Base-by-base conservation (phyloP, 164 flowering plant species). In the Nelumbo lutea region DNA sequence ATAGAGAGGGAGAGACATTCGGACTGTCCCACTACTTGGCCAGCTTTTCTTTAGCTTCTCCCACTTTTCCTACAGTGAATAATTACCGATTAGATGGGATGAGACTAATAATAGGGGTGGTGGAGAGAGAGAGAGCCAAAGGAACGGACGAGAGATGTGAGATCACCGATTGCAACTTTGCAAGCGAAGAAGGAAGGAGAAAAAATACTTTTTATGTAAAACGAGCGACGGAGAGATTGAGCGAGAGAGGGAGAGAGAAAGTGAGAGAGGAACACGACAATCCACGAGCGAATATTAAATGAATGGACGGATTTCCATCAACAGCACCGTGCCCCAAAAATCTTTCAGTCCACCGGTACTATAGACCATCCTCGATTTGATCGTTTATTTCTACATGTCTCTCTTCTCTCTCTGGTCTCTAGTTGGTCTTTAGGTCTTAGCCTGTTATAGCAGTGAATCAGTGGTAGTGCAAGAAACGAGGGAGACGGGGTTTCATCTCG, bases 391-490 rank as follows among this genome's bases (percentile, higher is more conserved):
- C 80, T 75, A 80, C 75, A 76, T 77, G 72, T 76, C 61, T 66
- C 66, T 71, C 61, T 51, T 61, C 66, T 56, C 68, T 74, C 70
- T 66, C 68, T 27, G 27, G 27, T 27, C 27, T 27, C 27, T 27
- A 27, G 27, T 27, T 27, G 27, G 27, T 27, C 27, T 27, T 27
- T 27, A 27, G 27, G 27, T 71, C 73, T 71, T 68, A 57, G 5
- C 44, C 70, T 72, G 47, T n/a, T 75, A 77, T 85, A 81, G 85
- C 86, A 88, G 92, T 78, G 78, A 47, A 65, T 46, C 82, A 83
- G 82, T 79, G 78, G 79, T 84, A 85, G 83, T 86, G 88, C 85
- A 79, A 80, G 81, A 86, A 83, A 82, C 80, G 83, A 72, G 79
- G 67, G 27, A 77, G 50, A 74, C 68, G 79, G 75, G 80, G 76